phyloP scores from a whole-genome alignment of 2,329 filamentous ascomycete genomes.

The Trichothecium sympodiale region DNA sequence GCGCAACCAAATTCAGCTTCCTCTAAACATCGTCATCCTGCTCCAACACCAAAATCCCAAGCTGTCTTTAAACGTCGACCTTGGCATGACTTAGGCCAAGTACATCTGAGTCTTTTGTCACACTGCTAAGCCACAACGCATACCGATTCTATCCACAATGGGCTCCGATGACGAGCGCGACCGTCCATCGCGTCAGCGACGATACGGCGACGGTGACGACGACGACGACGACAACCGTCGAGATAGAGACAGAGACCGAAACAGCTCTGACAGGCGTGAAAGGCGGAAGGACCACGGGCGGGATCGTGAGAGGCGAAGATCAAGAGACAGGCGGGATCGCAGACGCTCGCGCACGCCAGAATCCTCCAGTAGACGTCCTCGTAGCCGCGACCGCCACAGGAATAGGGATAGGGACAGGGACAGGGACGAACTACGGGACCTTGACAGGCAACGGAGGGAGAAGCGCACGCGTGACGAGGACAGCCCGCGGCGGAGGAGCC shows the following conservation, averaged over 20 bases:
- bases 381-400: slow-evolving; percentile 15
- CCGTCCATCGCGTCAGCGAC: background rate
- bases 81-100: too few species aligned
- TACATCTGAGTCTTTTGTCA: too few species aligned
- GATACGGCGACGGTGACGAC: slow-evolving; percentile 10
- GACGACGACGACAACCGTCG: slow-evolving; percentile 10
- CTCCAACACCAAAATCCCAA: too few species aligned
- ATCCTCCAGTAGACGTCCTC: slow-evolving; percentile 11
- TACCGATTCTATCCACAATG: background rate
- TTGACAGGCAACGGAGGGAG: slow-evolving; percentile 8
- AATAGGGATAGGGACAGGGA: slow-evolving; percentile 9
- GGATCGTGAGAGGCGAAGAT: slow-evolving; percentile 14
- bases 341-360: slow-evolving; percentile 21
- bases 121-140: too few species aligned
- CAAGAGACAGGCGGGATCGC: slow-evolving; percentile 17
- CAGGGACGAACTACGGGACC: slow-evolving; percentile 8
- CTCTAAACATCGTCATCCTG: too few species aligned
- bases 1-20: too few species aligned
- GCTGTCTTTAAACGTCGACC: too few species aligned
- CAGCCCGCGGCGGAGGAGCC: slow-evolving; percentile 6
- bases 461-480: slow-evolving; percentile 1
- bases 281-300: slow-evolving; percentile 8
- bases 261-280: slow-evolving; percentile 9
- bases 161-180: slow-evolving; percentile 1
- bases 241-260: slow-evolving; percentile 12